These are phyloP conservation scores for Aspergillus hiratsukae DNA, from an alignment of 2,329 filamentous ascomycete genomes.

Conservation along the genomic window DNA sequence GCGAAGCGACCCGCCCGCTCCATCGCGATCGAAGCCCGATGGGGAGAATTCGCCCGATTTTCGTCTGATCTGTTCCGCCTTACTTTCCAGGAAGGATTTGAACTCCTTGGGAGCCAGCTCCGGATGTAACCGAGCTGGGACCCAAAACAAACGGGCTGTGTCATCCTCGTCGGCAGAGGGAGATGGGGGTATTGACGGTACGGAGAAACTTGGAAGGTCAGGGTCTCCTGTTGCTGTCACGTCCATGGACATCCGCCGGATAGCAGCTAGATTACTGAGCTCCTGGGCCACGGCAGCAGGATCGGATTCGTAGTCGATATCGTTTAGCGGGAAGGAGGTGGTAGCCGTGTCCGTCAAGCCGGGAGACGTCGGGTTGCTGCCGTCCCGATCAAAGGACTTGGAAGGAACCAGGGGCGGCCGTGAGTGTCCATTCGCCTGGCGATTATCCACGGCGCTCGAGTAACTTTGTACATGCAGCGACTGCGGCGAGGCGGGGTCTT, in stretches of 20 bases:
- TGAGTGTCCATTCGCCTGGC: constrained; percentile 30
- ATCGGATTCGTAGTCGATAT: constrained; percentile 85
- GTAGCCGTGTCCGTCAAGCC: constrained; percentile 55
- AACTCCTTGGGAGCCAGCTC: constrained; percentile 94
- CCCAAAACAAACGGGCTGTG: constrained; percentile 86
- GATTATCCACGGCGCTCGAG: constrained; percentile 28
- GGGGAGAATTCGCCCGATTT: constrained; percentile 70
- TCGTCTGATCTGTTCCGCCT: constrained; percentile 82
- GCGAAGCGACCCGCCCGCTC: constrained; percentile 58
- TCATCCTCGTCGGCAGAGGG: constrained; percentile 70
- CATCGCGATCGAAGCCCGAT: constrained; percentile 48
- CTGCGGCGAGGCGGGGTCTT: constrained; percentile 24
- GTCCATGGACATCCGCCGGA: constrained; percentile 93
- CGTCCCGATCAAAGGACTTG: constrained; percentile 39
- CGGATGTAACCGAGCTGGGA: constrained; percentile 88
- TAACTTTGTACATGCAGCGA: constrained; percentile 28
- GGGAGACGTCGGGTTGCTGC: constrained; percentile 50
- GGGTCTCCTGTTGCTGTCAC: constrained; percentile 63
- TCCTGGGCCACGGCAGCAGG: constrained; percentile 87
- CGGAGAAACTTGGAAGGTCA: constrained; percentile 43
- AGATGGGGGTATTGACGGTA: constrained; percentile 41
- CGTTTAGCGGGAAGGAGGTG: constrained; percentile 68
- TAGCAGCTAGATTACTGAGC: constrained; percentile 83
- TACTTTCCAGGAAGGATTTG: constrained; percentile 91
- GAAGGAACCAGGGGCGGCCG: constrained; percentile 19